A percentile compares a stretch with the other conserved stretches of the same genome.
Evolutionary conservation across 2,329 filamentous ascomycete species (phyloP).

Genomic region (Pseudocercospora macadamiae): DNA sequence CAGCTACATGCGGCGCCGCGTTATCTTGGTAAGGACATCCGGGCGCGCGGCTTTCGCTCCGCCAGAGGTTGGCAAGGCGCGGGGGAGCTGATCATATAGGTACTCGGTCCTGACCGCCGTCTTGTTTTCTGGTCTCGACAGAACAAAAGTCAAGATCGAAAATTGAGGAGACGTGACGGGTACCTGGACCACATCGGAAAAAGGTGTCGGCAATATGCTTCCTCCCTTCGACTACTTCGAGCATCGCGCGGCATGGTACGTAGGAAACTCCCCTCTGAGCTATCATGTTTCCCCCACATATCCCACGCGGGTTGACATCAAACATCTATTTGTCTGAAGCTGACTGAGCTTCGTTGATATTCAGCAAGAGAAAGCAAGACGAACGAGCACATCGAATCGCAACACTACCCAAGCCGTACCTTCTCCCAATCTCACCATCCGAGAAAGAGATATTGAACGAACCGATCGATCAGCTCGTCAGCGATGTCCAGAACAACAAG

Average conservation of each 20-base stretch:
- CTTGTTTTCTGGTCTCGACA: background rate
- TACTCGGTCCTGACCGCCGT: background rate
- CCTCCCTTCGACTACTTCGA: slow-evolving; percentile 67
- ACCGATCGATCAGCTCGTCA: slow-evolving; percentile 76
- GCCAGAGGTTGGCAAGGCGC: slow-evolving; percentile 7
- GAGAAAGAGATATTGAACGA: slow-evolving; percentile 71
- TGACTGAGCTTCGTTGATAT: background rate
- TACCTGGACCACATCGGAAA: background rate
- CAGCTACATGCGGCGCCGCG: slow-evolving; percentile 7
- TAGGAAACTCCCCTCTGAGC: slow-evolving; percentile 8
- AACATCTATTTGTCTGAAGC: background rate
- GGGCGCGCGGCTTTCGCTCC: slow-evolving; percentile 2
- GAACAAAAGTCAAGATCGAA: background rate
- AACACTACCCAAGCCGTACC: slow-evolving; percentile 67
- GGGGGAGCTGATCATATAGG: slow-evolving; percentile 7
- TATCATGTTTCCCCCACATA: slow-evolving; percentile 15
- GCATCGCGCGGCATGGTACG: slow-evolving; percentile 72
- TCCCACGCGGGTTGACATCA: slow-evolving; percentile 15
- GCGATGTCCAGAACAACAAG: slow-evolving; percentile 71
- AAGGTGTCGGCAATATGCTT: slow-evolving; percentile 32
- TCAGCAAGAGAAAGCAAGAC: slow-evolving; percentile 76
- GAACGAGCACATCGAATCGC: slow-evolving; percentile 72
- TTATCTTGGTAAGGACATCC: slow-evolving; percentile 5
- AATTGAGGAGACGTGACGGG: background rate
- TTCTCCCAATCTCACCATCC: slow-evolving; percentile 62